Percentiles rank a stretch among this genome's conserved stretches.
phyloP scores from a whole-genome alignment of 1,284 basidiomycete species.

The Fomitopsis schrenkii region DNA sequence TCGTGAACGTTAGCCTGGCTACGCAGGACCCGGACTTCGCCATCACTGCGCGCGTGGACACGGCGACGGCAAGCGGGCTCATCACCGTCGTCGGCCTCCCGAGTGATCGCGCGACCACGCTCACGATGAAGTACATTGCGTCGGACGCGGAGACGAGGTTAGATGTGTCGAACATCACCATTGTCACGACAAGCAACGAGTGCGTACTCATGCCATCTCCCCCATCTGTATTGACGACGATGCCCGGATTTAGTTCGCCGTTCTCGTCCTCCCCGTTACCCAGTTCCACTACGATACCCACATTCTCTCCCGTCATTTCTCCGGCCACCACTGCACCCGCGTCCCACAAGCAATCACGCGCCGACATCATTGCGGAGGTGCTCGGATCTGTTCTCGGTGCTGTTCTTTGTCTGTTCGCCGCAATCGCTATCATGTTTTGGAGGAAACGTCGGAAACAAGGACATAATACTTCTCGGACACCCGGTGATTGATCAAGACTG shows the following conservation, averaged over 20 bases:
- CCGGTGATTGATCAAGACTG: background rate
- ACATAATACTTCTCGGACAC: background rate
- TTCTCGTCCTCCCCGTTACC: slow-evolving; percentile 18
- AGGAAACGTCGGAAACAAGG: slow-evolving; percentile 8
- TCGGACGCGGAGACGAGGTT: slow-evolving; percentile 17
- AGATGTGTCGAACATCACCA: slow-evolving; percentile 23
- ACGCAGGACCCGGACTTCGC: slow-evolving; percentile 24
- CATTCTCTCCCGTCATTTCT: slow-evolving; percentile 12
- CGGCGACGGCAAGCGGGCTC: slow-evolving; percentile 17
- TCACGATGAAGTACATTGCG: slow-evolving; percentile 24
- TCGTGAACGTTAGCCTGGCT: slow-evolving; percentile 26
- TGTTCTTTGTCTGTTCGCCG: slow-evolving; percentile 7
- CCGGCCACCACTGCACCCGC: background rate
- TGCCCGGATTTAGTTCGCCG: slow-evolving; percentile 10
- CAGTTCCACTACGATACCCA: slow-evolving; percentile 13
- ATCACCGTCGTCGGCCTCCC: slow-evolving; percentile 24
- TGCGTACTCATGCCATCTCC: background rate
- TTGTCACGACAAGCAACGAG: slow-evolving; percentile 19
- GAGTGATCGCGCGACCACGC: slow-evolving; percentile 20
- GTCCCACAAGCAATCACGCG: slow-evolving; percentile 8
- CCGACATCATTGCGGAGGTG: slow-evolving; percentile 20
- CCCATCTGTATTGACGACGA: background rate
- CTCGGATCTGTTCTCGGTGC: slow-evolving; percentile 19
- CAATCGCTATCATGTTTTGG: slow-evolving; percentile 4
- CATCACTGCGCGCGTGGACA: slow-evolving; percentile 24